Base-by-base conservation (phyloP, 805 yeast species). In the Starmerella stigmatis region DNA sequence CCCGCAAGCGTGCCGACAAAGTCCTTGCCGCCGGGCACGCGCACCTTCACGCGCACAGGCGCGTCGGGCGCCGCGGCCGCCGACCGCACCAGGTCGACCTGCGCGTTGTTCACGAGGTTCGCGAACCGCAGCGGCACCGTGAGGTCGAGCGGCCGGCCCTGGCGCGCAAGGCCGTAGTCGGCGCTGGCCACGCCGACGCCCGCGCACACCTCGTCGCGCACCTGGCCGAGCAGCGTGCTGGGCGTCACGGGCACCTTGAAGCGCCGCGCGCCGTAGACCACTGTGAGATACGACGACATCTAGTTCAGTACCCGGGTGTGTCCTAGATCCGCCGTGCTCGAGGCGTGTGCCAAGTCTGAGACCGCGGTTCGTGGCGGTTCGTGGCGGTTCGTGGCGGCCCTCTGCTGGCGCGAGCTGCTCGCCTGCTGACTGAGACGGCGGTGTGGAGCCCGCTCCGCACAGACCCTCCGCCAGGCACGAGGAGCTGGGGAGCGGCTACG, bases 21-120 rank as follows among this genome's bases (percentile, higher is more conserved):
- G 44, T 52, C 57, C 16, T 15, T 19, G 15, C 45, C 44, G 11
- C 32, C 39, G 3, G 53, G 47, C 0, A 44, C 40, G 27, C 54
- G 45, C 22, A 55, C 30, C 21, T 55, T 55, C 15, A 55, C 46
- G 15, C 58, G 48, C 9, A 51, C 32, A 17, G 44, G 34, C 12
- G 17, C 23, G 5, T 27, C 12, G 9, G 32, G 26, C 16, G 16
- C 5, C 16, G 37, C 21, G 9, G 10, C 17, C n/a, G n/a, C n/a
- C 10, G 28, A 21, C 7, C 15, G 10, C 11, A 42, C 43, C 19
- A 55, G 48, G 8, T 49, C 51, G 20, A 56, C 17, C 25, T 43
- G 41, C 1, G 58, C 57, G 27, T 54, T 53, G 49, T 45, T 47
- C 9, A 53, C 55, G 16, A 55, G 48, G 33, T 44, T 47, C 10